Conservation (phyloP, 768 basidiomycete species). For the Suillus placidus region DNA sequence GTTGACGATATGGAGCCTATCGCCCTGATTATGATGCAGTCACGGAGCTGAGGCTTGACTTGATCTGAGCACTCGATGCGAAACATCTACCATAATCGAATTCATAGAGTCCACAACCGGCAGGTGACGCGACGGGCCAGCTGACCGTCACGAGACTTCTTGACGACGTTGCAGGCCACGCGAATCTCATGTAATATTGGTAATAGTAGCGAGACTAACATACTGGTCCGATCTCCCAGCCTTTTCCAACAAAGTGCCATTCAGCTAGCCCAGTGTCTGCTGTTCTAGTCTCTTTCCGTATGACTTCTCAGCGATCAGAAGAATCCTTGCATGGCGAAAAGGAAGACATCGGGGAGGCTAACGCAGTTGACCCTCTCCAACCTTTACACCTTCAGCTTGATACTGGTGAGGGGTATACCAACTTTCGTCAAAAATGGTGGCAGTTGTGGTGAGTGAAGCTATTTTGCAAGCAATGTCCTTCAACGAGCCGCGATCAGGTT, state of each 20-base stretch:
- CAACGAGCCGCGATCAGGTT: slow-evolving; percentile 43
- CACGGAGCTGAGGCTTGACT: neutral
- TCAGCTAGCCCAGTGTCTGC: neutral
- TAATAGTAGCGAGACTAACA: neutral
- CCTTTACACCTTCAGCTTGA: slow-evolving; percentile 39
- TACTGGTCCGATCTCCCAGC: neutral
- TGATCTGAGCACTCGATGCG: neutral
- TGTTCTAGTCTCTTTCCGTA: neutral
- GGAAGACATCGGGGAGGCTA: neutral
- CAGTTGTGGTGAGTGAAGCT: slow-evolving; percentile 49
- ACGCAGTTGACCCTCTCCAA: neutral
- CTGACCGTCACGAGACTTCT: neutral
- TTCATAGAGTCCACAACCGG: no score
- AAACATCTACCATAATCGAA: neutral
- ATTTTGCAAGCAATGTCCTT: neutral
- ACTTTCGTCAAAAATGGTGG: slow-evolving; percentile 53
- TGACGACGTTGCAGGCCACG: neutral
- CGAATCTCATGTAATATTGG: neutral
- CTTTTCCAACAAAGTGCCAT: neutral
- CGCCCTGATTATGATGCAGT: no score
- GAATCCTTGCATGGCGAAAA: neutral
- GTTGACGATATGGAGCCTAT: neutral
- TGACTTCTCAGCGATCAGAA: neutral
- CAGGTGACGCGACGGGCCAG: no score
- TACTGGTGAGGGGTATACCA: slow-evolving; percentile 39